These are phyloP conservation scores for Hypericum androsaemum DNA, from an alignment of 345 rosid genomes.

Conservation along the genomic window DNA sequence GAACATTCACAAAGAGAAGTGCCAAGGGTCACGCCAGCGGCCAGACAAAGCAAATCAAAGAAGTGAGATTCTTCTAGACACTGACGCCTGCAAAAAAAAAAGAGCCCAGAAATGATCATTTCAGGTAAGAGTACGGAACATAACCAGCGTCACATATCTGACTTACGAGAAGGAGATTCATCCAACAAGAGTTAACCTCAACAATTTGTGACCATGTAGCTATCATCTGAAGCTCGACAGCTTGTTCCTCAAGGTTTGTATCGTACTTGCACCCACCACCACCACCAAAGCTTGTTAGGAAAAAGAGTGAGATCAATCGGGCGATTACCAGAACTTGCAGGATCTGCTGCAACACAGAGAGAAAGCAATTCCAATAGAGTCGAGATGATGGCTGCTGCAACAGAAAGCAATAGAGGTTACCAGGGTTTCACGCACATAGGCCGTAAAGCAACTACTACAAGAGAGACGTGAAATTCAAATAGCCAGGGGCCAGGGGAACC, in stretches of 20 bases:
- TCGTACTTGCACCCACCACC: too few species aligned
- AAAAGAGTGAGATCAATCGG: conserved; percentile 70
- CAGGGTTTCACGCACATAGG: conserved; percentile 64
- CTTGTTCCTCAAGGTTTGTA: conserved; percentile 98
- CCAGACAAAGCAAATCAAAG: too few species aligned
- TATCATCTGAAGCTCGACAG: conserved; percentile 97
- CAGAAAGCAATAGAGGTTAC: conserved; percentile 55
- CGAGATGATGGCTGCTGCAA: conserved; percentile 65
- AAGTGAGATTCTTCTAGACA: conserved; percentile 71
- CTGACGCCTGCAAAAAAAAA: conserved; percentile 62
- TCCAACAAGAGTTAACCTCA: too few species aligned
- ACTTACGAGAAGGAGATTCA: conserved; percentile 18
- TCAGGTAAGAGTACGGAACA: too few species aligned
- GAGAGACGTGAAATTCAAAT: conserved; percentile 10
- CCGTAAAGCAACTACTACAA: conserved; percentile 78
- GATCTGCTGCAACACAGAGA: too few species aligned
- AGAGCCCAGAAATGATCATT: conserved; percentile 8
- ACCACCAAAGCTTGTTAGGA: conserved; percentile 70
- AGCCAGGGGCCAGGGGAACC: neutral
- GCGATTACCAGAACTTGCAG: conserved; percentile 66
- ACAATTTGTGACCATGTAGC: conserved; percentile 89
- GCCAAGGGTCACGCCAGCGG: too few species aligned
- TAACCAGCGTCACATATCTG: neutral
- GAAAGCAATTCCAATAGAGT: conserved; percentile 57
- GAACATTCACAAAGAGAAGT: conserved; percentile 91